These are phyloP conservation scores for Botrytis elliptica DNA, from an alignment of 2,329 filamentous ascomycete species.

Conservation along the genomic window DNA sequence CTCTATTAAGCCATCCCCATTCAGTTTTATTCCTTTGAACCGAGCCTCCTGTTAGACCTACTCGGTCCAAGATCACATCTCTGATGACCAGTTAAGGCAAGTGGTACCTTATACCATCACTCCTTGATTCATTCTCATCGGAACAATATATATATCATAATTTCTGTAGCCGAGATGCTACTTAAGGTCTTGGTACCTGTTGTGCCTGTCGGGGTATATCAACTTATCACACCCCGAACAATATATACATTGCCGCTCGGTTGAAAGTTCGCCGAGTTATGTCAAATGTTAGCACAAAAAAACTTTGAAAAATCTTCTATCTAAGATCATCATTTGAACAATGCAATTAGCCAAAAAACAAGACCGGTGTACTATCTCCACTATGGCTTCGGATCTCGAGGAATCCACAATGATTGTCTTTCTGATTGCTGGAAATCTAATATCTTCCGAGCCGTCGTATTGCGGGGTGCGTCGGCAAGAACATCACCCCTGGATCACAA, in stretches of 20 bases:
- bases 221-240: not conserved
- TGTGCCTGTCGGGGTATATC: conserved; percentile 1
- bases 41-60: not conserved
- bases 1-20: not conserved
- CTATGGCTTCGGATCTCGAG: not conserved
- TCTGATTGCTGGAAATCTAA: conserved; percentile 21
- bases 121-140: not conserved
- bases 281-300: conserved; percentile 4
- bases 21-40: not conserved
- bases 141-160: not conserved
- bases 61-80: not conserved
- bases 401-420: conserved; percentile 8
- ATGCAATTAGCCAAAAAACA: conserved; percentile 15
- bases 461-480: conserved; percentile 17
- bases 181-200: not conserved
- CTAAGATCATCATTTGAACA: not conserved
- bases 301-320: not conserved
- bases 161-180: not conserved
- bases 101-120: not conserved
- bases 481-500: not conserved
- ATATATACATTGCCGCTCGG: conserved; percentile 3
- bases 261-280: conserved; percentile 19
- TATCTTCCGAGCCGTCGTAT: not conserved
- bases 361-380: not conserved
- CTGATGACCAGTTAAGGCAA: not conserved